Evolutionary conservation across 768 basidiomycete species (phyloP), one percentile per base, ranked within the genome.

Genomic region (Termitomyces sp.): DNA sequence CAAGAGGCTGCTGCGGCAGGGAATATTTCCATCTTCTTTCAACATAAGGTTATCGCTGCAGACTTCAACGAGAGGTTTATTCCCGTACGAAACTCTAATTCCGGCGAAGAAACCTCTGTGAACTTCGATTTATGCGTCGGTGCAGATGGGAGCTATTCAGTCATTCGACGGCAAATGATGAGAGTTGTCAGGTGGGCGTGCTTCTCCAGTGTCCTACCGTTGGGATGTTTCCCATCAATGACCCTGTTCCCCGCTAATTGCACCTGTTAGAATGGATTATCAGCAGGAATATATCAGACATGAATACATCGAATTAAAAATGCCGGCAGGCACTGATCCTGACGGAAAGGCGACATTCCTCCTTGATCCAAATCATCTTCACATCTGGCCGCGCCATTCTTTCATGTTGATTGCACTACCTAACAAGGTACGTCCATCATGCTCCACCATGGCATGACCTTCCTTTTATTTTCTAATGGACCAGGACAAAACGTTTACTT

Each of bases 381-480:
- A 99, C 75, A 98, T 99, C 66, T 99, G 96, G 96, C 97, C 96
- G 62, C 89, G 96, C 68, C 91, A 94, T 72, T 92, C 94, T 47
- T 98, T 98, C 80, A 99, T 99, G 96, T 84, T 99, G 66, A 98
- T 99, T 66, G 96, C 94, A 21, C 85, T 99, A 56, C 94, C 96
- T 63, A 99, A 99, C 78, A 87, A 91, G 81, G 96, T 96, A 74
- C 74, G 75, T 66, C 53, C 60, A 62, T 51, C 60, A 59, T 65
- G 50, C 33, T 49, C 50, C 43, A 50, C 50, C 38, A 47, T 55
- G 55, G 57, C 61, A 55, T 62, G 37, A 40, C 57, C 62, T 59
- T 61, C 65, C 65, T 59, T 54, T 28, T 50, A 57, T 65, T 66
- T 69, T 66, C 66, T 66, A 70, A 68, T 64, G 64, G 60, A 63